Evolutionary conservation across 75 land plant species (phyloP).

Genomic region (Pseudotsuga menziesii): DNA sequence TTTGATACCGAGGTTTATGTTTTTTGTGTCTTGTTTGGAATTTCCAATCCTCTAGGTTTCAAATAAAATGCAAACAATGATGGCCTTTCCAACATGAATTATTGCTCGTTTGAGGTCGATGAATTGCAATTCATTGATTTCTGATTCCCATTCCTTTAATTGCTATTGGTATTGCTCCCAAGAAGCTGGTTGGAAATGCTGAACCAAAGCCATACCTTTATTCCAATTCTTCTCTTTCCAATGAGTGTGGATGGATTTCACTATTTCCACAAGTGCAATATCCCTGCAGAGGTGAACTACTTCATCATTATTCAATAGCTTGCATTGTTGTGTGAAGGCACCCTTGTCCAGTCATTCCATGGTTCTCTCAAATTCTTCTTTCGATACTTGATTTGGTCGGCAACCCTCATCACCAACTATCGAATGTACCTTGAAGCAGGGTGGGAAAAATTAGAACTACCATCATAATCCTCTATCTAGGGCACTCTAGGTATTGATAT

Average conservation of each 20-base stretch:
- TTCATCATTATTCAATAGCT: conserved; percentile 47
- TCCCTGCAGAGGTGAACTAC: conserved; percentile 43
- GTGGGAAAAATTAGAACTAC: conserved; percentile 41
- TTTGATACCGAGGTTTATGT: conserved; percentile 89
- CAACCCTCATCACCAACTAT: conserved; percentile 20
- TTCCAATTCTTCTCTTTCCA: conserved; percentile 68
- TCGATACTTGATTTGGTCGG: conserved; percentile 31
- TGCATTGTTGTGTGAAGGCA: conserved; percentile 52
- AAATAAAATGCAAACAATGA: conserved; percentile 91
- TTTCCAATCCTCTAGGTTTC: conserved; percentile 83
- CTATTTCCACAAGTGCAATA: conserved; percentile 41
- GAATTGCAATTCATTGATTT: conserved; percentile 25
- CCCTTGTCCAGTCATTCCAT: conserved; percentile 85
- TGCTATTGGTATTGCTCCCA: conserved; percentile 88
- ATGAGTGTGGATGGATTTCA: conserved; percentile 57
- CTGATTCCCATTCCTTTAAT: conserved; percentile 66
- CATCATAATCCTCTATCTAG: conserved; percentile 57
- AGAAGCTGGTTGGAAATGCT: conserved; percentile 90
- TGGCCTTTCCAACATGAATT: conserved; percentile 42
- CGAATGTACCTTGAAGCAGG: conserved; percentile 45
- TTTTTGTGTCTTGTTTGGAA: too few relatives aligned
- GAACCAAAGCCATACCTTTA: conserved; percentile 82
- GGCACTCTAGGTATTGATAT: conserved; percentile 91
- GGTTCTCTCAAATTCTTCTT: conserved; percentile 74
- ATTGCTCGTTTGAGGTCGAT: conserved; percentile 30